Evolutionary conservation across 75 land plant genomes (phyloP), one percentile per base, ranked within the genome.

Genomic region (Adiantum capillusveneris): DNA sequence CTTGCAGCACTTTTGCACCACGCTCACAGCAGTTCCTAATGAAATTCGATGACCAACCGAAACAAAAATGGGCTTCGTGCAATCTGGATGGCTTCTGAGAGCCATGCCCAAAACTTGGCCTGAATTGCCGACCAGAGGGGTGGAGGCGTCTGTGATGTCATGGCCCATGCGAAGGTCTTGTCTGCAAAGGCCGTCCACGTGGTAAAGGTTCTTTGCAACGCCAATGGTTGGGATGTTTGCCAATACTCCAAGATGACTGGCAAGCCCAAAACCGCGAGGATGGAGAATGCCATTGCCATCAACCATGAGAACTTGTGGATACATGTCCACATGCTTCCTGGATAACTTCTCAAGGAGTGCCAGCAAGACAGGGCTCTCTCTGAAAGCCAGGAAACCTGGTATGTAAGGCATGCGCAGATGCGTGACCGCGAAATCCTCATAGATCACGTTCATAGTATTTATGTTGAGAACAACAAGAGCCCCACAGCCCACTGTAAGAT

Each of bases 201-300:
- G 83, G 67, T 81, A 85, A 64, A 88, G 86, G 67, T 80, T 89
- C 62, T 90, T 86, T n/a, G 88, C 96, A 41, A 90, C 54, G 11
- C 96, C 96, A 59, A 90, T 75, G n/a, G 85, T 77, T 6, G 96
- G 92, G 50, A 87, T 62, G 70, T 90, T 69, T 31, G 85, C 87
- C 45, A 87, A 49, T 39, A 90, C 92, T 30, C 92, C 96, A 49
- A 90, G 61, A 75, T 90, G 92, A 63, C 88, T 71, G 50, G 96
- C 96, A 49, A 90, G 71, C 25, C 96, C 92, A 77, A 87, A 84
- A 31, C 96, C 96, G 81, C 92, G 64, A 45, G 96, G 96, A 66
- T 90, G 96, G 52, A 90, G 81, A 31, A 90, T 31, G 44, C 96
- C 96, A 75, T 90, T 90, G 25, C 96, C 96, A 75, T 90, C 96